These are phyloP conservation scores for Fusarium domesticum DNA, from an alignment of 2,329 filamentous ascomycete genomes.

Conservation along the genomic window DNA sequence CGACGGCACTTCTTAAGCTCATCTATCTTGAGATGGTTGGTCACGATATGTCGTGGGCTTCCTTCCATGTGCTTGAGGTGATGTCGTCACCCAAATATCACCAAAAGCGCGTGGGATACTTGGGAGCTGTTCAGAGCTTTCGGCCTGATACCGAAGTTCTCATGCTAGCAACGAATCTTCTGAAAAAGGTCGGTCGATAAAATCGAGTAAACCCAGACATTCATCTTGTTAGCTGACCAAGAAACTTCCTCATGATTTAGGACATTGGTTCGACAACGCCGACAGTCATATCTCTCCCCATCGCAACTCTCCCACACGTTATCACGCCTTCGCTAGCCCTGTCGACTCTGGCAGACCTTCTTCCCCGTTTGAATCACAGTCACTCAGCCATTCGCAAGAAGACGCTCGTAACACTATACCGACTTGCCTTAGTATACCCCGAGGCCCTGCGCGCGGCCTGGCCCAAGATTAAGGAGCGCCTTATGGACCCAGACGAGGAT, in stretches of 20 bases:
- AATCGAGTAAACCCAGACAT: neutral
- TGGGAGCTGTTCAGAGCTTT: constrained; percentile 95
- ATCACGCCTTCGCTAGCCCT: constrained; percentile 90
- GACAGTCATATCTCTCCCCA: constrained; percentile 78
- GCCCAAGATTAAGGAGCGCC: constrained; percentile 93
- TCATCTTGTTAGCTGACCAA: neutral
- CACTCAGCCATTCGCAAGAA: constrained; percentile 88
- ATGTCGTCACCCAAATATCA: constrained; percentile 96
- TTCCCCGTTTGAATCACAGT: constrained; percentile 84
- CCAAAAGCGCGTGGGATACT: constrained; percentile 92
- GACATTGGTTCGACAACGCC: constrained; percentile 71
- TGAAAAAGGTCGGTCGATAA: constrained; percentile 71
- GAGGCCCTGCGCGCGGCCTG: constrained; percentile 89
- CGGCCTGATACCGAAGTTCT: constrained; percentile 92
- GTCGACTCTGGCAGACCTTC: constrained; percentile 79
- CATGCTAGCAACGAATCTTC: constrained; percentile 92
- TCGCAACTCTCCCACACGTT: constrained; percentile 88
- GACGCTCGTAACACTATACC: constrained; percentile 89
- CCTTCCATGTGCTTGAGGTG: constrained; percentile 96
- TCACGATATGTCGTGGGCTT: constrained; percentile 99
- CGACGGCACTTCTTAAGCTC: constrained; percentile 90
- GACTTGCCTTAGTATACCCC: constrained; percentile 91
- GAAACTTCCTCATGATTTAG: constrained; percentile 26
- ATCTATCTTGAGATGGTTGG: constrained; percentile 99
- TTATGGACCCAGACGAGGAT: constrained; percentile 88